Conservation (phyloP, 202 grass and related monocot species). For the Cymbopogon flexuosus region DNA sequence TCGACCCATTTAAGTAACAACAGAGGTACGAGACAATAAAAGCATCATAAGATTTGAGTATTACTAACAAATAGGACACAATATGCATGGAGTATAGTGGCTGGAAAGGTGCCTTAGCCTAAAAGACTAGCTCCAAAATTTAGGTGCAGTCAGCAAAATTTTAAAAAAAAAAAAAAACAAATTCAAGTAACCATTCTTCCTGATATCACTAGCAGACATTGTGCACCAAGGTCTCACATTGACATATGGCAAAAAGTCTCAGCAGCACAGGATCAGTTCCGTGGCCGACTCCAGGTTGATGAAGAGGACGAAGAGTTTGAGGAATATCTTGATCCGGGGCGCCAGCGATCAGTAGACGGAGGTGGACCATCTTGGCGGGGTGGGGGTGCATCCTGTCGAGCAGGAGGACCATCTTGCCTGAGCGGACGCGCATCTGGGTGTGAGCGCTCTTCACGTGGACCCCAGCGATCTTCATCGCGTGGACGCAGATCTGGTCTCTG, state of each 20-base stretch:
- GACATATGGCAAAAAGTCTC: conserved; percentile 14
- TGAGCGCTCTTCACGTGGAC: conserved; percentile 2
- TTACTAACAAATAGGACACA: conserved; percentile 15
- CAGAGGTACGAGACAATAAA: neutral
- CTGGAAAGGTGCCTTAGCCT: neutral
- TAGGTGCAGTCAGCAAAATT: neutral
- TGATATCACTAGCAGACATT: neutral
- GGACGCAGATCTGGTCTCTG: conserved; percentile 19
- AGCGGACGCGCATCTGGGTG: neutral
- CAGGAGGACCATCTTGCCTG: conserved; percentile 28
- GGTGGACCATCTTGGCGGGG: conserved; percentile 21
- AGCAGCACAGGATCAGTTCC: conserved; percentile 21
- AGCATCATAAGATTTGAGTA: neutral
- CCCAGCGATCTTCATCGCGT: conserved; percentile 54
- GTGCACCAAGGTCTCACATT: neutral
- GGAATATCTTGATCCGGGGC: conserved; percentile 14
- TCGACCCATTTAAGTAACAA: neutral
- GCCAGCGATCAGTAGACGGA: conserved; percentile 35
- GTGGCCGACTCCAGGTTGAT: neutral
- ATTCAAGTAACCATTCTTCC: conserved; percentile 25
- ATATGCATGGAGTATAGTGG: neutral
- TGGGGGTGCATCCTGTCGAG: conserved; percentile 6
- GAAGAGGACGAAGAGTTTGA: conserved; percentile 32
- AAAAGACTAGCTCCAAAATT: conserved; percentile 38
- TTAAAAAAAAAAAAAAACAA: conserved; percentile 4